Conservation (phyloP, 768 basidiomycete species). For the Leucocoprinus birnbaumii region DNA sequence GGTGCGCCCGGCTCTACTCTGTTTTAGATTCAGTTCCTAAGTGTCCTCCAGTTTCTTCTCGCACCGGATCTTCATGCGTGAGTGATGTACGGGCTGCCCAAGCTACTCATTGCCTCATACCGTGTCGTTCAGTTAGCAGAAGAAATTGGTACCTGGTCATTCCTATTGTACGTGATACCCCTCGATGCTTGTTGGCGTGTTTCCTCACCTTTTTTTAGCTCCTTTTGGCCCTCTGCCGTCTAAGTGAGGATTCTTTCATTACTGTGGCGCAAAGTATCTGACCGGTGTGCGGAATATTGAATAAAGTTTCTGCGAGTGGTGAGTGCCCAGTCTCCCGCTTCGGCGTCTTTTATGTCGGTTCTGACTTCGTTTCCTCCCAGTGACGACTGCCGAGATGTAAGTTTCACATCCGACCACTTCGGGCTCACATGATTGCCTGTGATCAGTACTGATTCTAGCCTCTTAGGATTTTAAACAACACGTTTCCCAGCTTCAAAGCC, state of each 20-base stretch:
- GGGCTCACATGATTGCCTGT: neutral
- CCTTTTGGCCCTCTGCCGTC: slow-evolving; percentile 23
- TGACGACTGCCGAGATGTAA: slow-evolving; percentile 28
- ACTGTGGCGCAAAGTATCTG: neutral
- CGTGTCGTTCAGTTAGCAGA: slow-evolving; percentile 30
- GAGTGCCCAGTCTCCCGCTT: slow-evolving; percentile 2
- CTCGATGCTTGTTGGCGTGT: neutral
- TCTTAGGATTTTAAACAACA: neutral
- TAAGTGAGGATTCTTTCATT: slow-evolving; percentile 18
- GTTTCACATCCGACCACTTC: neutral
- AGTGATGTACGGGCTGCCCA: no score
- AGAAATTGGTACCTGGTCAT: slow-evolving; percentile 28
- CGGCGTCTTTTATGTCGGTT: neutral
- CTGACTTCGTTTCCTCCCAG: slow-evolving; percentile 10
- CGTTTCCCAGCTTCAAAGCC: slow-evolving; percentile 17
- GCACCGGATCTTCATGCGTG: slow-evolving; percentile 35
- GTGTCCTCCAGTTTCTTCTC: slow-evolving; percentile 29
- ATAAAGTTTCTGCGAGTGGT: slow-evolving; percentile 28
- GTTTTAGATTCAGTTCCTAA: neutral
- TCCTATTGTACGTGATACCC: slow-evolving; percentile 25
- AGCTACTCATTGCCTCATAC: neutral
- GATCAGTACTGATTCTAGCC: neutral
- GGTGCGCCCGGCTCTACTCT: slow-evolving; percentile 15
- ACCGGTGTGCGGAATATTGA: neutral
- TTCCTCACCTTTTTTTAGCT: slow-evolving; percentile 14